Evolutionary conservation across 371 early-diverging fungal genomes (phyloP).

Genomic region (Mortierella sp.): DNA sequence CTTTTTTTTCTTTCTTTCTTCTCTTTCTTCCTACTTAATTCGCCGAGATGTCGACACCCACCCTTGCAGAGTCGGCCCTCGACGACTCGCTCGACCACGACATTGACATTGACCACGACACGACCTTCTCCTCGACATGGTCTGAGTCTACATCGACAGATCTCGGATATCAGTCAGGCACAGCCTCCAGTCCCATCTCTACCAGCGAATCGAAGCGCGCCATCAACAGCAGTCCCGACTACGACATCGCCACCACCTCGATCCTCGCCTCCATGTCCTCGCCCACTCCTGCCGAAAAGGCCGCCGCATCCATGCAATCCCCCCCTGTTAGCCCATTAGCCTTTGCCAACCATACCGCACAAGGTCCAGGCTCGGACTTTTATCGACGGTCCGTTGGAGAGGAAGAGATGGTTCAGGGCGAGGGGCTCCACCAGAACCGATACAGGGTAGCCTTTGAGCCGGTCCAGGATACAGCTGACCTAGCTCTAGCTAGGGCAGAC

Average conservation of each 20-base stretch:
- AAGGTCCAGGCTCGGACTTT: too few species aligned
- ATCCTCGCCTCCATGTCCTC: slow-evolving; percentile 9
- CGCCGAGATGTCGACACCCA: slow-evolving; percentile 10
- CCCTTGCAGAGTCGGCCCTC: slow-evolving; percentile 17
- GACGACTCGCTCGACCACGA: not conserved
- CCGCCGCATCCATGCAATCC: slow-evolving; percentile 26
- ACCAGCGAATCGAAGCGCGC: slow-evolving; percentile 1
- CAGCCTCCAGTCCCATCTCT: not conserved
- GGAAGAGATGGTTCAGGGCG: too few species aligned
- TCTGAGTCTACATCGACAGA: too few species aligned
- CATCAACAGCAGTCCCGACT: not conserved
- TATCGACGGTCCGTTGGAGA: too few species aligned
- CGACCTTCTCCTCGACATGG: too few species aligned
- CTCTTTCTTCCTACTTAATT: not conserved
- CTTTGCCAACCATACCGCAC: not conserved
- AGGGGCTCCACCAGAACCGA: too few species aligned
- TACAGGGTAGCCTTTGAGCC: too few species aligned
- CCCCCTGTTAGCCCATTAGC: slow-evolving; percentile 34
- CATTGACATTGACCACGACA: too few species aligned
- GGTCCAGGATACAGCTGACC: too few species aligned
- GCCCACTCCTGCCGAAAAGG: slow-evolving; percentile 7
- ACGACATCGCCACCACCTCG: slow-evolving; percentile 3
- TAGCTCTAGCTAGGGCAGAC: too few species aligned
- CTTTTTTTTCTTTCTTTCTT: not conserved
- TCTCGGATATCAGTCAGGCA: too few species aligned